Evolutionary conservation across 106 monocot species (phyloP).

Genomic region (Vanilla planifolia): DNA sequence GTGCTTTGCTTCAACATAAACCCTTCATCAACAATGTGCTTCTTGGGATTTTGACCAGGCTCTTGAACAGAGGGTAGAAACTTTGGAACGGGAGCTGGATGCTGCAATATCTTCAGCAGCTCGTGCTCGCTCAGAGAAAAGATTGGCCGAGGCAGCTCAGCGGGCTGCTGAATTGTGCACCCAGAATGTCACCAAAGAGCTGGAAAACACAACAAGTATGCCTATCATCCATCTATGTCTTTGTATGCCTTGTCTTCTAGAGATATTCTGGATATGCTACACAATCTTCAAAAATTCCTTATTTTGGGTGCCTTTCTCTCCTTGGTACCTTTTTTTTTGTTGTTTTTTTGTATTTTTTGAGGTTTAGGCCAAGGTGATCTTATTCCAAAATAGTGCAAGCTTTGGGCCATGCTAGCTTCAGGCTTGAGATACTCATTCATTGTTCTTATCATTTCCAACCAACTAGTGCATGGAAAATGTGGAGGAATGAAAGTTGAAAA

Average conservation of each 20-base stretch:
- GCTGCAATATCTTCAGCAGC: conserved; percentile 91
- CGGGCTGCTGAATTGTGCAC: conserved; percentile 68
- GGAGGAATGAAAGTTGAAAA: too few relatives aligned
- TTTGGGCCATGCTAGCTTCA: too few relatives aligned
- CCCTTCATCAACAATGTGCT: too few relatives aligned
- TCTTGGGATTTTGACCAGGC: conserved; percentile 24
- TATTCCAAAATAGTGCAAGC: too few relatives aligned
- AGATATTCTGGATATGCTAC: neutral
- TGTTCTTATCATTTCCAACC: too few relatives aligned
- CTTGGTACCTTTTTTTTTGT: neutral
- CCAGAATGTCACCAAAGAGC: conserved; percentile 73
- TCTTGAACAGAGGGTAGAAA: conserved; percentile 83
- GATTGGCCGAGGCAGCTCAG: conserved; percentile 82
- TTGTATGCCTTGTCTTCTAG: neutral
- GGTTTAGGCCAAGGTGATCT: too few relatives aligned
- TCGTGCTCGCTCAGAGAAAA: conserved; percentile 82
- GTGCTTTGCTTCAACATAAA: too few relatives aligned
- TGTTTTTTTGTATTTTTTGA: too few relatives aligned
- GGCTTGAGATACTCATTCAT: too few relatives aligned
- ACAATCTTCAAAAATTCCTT: neutral
- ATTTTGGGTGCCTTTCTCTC: neutral
- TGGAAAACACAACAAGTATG: conserved; percentile 97
- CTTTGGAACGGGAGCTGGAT: conserved; percentile 91
- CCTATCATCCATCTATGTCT: neutral
- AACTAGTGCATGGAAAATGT: too few relatives aligned